phyloP scores from a whole-genome alignment of 2,329 filamentous ascomycete species.

The Capronia americana region DNA sequence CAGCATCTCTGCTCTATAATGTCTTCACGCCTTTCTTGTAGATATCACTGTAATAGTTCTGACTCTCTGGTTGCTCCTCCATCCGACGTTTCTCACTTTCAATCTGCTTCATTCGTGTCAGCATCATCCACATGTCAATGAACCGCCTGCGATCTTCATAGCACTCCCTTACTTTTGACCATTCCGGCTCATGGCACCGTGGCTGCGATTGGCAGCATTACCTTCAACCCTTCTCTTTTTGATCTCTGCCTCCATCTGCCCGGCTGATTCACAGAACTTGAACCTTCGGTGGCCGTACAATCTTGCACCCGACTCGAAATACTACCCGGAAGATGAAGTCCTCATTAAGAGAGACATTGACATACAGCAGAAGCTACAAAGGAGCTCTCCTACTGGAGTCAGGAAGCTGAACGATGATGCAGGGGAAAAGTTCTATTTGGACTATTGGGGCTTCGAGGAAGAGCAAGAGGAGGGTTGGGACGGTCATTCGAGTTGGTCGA shows the following conservation, averaged over 20 bases:
- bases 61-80: background rate
- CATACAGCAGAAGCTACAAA: constrained; percentile 43
- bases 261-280: constrained; percentile 22
- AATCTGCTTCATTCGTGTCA: background rate
- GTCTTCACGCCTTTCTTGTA: constrained; percentile 9
- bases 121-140: background rate
- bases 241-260: constrained; percentile 12
- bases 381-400: constrained; percentile 42
- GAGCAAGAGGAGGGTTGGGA: constrained; percentile 26
- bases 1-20: constrained; percentile 6
- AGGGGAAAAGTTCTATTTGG: constrained; percentile 56
- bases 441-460: constrained; percentile 52
- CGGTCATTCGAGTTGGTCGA: constrained; percentile 17
- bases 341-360: constrained; percentile 41
- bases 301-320: constrained; percentile 37
- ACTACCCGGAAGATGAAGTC: constrained; percentile 41
- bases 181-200: constrained; percentile 27
- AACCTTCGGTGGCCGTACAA: constrained; percentile 36
- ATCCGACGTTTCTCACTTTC: background rate
- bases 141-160: background rate
- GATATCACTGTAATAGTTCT: constrained; percentile 2
- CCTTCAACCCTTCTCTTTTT: constrained; percentile 30
- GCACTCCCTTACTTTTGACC: background rate
- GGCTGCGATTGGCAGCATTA: constrained; percentile 27
- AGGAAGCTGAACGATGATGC: constrained; percentile 55